Evolutionary conservation across 768 basidiomycete species (phyloP), one percentile per base, ranked within the genome.

Genomic region (Pleurotus tuoliensis): DNA sequence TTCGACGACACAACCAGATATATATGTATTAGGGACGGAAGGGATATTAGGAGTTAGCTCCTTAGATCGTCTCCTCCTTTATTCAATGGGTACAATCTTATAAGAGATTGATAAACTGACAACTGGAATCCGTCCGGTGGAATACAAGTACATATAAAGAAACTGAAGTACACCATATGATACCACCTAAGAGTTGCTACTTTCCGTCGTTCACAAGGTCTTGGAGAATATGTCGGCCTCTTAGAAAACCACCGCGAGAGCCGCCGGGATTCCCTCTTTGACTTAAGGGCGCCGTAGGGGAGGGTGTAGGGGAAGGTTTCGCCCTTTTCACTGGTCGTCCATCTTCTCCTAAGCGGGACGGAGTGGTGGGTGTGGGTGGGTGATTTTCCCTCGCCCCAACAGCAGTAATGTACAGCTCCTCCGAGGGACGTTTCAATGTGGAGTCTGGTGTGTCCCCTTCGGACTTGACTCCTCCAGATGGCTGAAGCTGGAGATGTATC

Each of bases 401-500:
- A 15, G 39, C 2, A 9, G 51, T 53, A 22, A 13, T 16, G 9
- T 9, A 5, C 8, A 53, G 18, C 2, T 53, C 34, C 22, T 39
- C 37, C 13, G 51, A 53, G 0, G 51, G 8, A 1, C 51, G 51
- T 24, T 53, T 53, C 16, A 53, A 22, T 2, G 22, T n/a, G 39
- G 39, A 24, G 12, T 39, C 20, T 4, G 13, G 11, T 2, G n/a
- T 24, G 8, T 44, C 5, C 11, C 41, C 41, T 6, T 44, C 41
- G 2, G 8, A 34, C 30, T 34, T 34, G 30, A 34, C 30, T 11
- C 3, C 30, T 34, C 27, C n/a, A 50, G 27, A 3, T 20, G 48
- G 24, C 7, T 37, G 48, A 6, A 53, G 27, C 6, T 22, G 41
- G 12, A 64, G 65, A 0, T 91, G 89, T 56, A 77, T 61, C 24